A percentile compares a stretch with the other conserved stretches of the same genome.
phyloP scores from a whole-genome alignment of 768 basidiomycete species.

The Termitomyces eurrhizus region DNA sequence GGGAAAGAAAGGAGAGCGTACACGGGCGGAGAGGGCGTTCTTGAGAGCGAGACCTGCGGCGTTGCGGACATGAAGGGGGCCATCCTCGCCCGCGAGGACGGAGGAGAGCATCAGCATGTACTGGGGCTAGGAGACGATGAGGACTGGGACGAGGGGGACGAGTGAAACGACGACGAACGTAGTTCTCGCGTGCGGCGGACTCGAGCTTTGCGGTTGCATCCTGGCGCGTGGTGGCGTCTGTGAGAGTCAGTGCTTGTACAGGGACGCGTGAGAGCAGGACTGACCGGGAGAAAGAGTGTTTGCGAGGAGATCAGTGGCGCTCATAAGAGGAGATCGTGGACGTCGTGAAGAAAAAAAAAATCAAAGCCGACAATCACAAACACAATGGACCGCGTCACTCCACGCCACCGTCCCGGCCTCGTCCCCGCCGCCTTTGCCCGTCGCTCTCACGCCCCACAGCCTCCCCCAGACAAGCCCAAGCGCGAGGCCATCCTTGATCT shows the following conservation, averaged over 20 bases:
- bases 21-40: conserved; percentile 88
- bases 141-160: conserved; percentile 3
- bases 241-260: not conserved
- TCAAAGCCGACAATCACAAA: conserved; percentile 13
- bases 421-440: conserved; percentile 37
- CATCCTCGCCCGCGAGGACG: conserved; percentile 76
- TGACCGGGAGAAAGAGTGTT: conserved; percentile 89
- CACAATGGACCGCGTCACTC: not conserved
- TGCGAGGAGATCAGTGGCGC: conserved; percentile 85
- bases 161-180: conserved; percentile 50
- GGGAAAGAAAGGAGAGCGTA: conserved; percentile 38
- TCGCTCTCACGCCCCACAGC: conserved; percentile 46
- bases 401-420: conserved; percentile 25
- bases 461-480: conserved; percentile 71
- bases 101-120: conserved; percentile 90
- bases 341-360: conserved; percentile 9
- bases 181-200: conserved; percentile 81
- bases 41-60: conserved; percentile 97
- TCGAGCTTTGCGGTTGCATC: conserved; percentile 90
- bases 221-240: conserved; percentile 89
- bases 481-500: conserved; percentile 95
- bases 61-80: conserved; percentile 73
- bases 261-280: not conserved
- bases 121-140: conserved; percentile 56
- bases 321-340: conserved; percentile 55